Evolutionary conservation across 2,329 filamentous ascomycete species (phyloP).

Genomic region (Colletotrichum sp.): DNA sequence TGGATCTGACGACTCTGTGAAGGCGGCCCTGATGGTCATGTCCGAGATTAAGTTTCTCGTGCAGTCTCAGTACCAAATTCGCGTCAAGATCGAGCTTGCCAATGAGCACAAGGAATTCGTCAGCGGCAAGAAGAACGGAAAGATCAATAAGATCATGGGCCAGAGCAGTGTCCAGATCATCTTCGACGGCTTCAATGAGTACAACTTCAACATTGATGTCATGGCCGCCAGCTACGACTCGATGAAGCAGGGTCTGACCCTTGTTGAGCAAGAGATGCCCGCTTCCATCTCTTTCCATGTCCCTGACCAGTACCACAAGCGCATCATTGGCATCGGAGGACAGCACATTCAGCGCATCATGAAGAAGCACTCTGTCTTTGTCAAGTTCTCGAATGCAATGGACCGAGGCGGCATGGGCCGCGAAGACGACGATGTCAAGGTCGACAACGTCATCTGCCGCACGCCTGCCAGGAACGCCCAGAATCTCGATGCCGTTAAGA

Average conservation of each 20-base stretch:
- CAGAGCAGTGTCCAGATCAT: slow-evolving; percentile 99
- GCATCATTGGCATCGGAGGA: slow-evolving; percentile 97
- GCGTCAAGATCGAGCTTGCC: slow-evolving; percentile 97
- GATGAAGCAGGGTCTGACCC: slow-evolving; percentile 87
- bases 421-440: slow-evolving; percentile 97
- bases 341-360: slow-evolving; percentile 99
- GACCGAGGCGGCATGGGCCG: slow-evolving; percentile 90
- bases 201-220: slow-evolving; percentile 99
- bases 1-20: slow-evolving; percentile 94
- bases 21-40: slow-evolving; percentile 92
- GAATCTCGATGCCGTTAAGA: slow-evolving; percentile 95
- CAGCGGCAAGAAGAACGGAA: slow-evolving; percentile 99
- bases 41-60: slow-evolving; percentile 89
- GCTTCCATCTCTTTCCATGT: slow-evolving; percentile 99
- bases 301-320: slow-evolving; percentile 98
- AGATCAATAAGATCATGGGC: slow-evolving; percentile 99
- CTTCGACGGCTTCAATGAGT: slow-evolving; percentile 98
- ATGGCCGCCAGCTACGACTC: slow-evolving; percentile 91
- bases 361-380: slow-evolving; percentile 99
- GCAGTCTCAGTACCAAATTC: slow-evolving; percentile 87
- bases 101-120: slow-evolving; percentile 99
- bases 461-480: slow-evolving; percentile 97
- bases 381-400: slow-evolving; percentile 99
- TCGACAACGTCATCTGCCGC: slow-evolving; percentile 98
- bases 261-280: slow-evolving; percentile 99